Conservation (phyloP, 768 basidiomycete genomes). For the Coprinellus aureogranulatus region DNA sequence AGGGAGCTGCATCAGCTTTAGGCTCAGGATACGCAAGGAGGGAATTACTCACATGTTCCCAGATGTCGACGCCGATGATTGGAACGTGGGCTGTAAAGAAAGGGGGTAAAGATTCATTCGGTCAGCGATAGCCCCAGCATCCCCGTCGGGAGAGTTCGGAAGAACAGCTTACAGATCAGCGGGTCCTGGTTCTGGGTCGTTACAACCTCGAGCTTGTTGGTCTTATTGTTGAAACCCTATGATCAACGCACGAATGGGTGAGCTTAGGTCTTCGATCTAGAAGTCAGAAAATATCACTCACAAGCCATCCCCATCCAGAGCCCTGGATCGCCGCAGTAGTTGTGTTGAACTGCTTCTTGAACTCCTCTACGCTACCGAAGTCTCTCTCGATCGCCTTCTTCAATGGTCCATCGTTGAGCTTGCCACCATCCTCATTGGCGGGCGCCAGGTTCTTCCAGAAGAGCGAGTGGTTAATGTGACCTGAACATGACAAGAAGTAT, state of each 20-base stretch:
- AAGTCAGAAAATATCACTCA: constrained; percentile 29
- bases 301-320: constrained; percentile 22
- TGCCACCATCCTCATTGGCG: constrained; percentile 59
- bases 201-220: constrained; percentile 80
- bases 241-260: neutral
- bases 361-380: constrained; percentile 68
- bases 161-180: constrained; percentile 39
- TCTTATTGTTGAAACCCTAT: constrained; percentile 66
- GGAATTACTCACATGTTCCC: constrained; percentile 62
- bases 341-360: constrained; percentile 83
- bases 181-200: constrained; percentile 98
- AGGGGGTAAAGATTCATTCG: constrained; percentile 37
- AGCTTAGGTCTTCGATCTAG: neutral
- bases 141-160: neutral
- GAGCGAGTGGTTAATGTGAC: constrained; percentile 91
- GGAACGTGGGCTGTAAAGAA: constrained; percentile 80
- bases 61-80: constrained; percentile 94
- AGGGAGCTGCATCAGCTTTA: neutral
- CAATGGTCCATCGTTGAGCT: constrained; percentile 59
- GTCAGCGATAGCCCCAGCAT: constrained; percentile 39
- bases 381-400: constrained; percentile 58
- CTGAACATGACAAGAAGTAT: too few species aligned
- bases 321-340: constrained; percentile 12
- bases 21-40: neutral
- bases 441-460: constrained; percentile 96